phyloP scores from a whole-genome alignment of 257 asterid species.

The Nicotiana benthamiana region DNA sequence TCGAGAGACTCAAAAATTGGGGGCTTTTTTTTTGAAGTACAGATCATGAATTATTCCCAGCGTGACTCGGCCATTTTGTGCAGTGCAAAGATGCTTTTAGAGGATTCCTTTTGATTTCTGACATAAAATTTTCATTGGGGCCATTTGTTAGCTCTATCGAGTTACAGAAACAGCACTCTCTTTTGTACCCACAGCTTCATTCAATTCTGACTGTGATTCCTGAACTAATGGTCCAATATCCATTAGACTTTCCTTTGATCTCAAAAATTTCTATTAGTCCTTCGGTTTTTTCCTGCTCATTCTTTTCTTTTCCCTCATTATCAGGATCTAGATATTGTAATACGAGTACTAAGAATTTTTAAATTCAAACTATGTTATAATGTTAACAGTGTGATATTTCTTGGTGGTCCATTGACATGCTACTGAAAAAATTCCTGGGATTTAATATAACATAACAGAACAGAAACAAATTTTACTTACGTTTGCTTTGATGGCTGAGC shows the following conservation, averaged over 20 bases:
- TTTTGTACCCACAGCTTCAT: background rate
- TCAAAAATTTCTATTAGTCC: background rate
- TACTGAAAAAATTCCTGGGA: background rate
- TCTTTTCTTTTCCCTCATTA: background rate
- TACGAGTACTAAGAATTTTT: too few species aligned
- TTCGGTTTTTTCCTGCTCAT: background rate
- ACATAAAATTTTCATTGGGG: background rate
- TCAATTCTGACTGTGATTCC: background rate
- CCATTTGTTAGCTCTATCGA: background rate
- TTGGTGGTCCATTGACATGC: background rate
- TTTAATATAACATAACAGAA: background rate
- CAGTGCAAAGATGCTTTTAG: background rate
- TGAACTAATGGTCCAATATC: background rate
- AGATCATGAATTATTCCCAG: background rate
- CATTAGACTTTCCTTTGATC: background rate
- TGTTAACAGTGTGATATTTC: background rate
- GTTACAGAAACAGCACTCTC: background rate
- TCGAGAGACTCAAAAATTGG: background rate
- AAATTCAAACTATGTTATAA: background rate
- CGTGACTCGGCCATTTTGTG: background rate
- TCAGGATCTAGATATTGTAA: background rate
- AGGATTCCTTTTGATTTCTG: constrained; percentile 1
- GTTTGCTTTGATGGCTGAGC: background rate
- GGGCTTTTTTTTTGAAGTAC: background rate
- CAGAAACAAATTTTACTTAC: background rate